Percentiles rank a stretch among this genome's conserved stretches.
Evolutionary conservation across 1,139 yeast genomes (phyloP).

Genomic region (Entelexis sorbosivorans): DNA sequence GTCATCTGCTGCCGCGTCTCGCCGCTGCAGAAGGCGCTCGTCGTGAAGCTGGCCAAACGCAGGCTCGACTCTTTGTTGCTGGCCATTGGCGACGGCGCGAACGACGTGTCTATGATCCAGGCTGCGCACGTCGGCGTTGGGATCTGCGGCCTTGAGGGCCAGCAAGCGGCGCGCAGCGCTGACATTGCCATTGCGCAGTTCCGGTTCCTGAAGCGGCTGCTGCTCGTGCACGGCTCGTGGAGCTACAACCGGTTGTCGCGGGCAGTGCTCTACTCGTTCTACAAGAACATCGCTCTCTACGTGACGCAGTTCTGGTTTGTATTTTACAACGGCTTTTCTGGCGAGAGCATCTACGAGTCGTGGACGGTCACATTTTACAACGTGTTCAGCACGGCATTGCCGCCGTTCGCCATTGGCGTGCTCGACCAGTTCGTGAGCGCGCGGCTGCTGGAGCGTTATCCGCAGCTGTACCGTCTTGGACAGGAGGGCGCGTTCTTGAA

Average conservation of each 20-base stretch:
- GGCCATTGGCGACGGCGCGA: slow-evolving; percentile 98
- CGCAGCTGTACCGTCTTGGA: slow-evolving; percentile 84
- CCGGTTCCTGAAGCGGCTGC: slow-evolving; percentile 65
- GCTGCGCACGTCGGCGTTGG: slow-evolving; percentile 99
- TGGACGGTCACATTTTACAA: slow-evolving; percentile 97
- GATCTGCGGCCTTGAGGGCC: slow-evolving; percentile 97
- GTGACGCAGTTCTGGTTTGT: slow-evolving; percentile 99
- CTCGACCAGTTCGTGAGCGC: slow-evolving; percentile 95
- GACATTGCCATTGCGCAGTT: slow-evolving; percentile 96
- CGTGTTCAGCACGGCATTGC: slow-evolving; percentile 87
- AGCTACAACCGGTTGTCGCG: slow-evolving; percentile 87
- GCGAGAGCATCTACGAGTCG: slow-evolving; percentile 91
- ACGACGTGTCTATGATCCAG: slow-evolving; percentile 97
- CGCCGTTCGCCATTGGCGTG: slow-evolving; percentile 92
- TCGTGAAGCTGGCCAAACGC: slow-evolving; percentile 75
- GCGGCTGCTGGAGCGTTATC: slow-evolving; percentile 76
- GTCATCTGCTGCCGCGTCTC: slow-evolving; percentile 97
- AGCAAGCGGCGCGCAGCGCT: slow-evolving; percentile 98
- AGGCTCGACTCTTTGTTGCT: slow-evolving; percentile 51
- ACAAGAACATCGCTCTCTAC: slow-evolving; percentile 87
- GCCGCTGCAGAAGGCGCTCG: slow-evolving; percentile 92
- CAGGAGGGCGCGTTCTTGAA: slow-evolving; percentile 82
- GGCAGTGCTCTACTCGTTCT: slow-evolving; percentile 87
- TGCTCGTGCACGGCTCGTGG: slow-evolving; percentile 96
- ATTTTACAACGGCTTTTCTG: slow-evolving; percentile 82